Evolutionary conservation across 371 early-diverging fungal species (phyloP), one percentile per base, ranked within the genome.

Genomic region (Entomophthora muscae): DNA sequence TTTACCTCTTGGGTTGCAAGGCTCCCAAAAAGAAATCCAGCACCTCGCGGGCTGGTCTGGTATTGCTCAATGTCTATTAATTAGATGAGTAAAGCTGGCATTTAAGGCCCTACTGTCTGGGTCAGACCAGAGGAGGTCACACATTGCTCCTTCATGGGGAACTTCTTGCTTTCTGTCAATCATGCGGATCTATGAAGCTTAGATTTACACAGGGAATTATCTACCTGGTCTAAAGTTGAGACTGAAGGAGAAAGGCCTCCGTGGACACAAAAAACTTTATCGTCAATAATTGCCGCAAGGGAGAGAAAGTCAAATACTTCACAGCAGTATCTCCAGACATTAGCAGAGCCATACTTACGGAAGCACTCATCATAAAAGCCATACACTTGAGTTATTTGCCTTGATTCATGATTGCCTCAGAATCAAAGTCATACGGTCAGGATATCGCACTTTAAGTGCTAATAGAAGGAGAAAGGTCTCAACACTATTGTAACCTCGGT

Each of bases 361-460:
- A 93, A 76, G 73, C 98, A 98, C 71, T 99, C 99, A 72, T 99
- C 99, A 73, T 98, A 99, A 71, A 99, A 98, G 26, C 99, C 99
- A 74, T 99, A 99, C 13, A 98, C 98, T 77, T 98, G 95, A 1
- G 99, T 99, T 67, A 99, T 98, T 72, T 98, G 97, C 63, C 99
- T 78, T 65, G 89, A 88, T 75, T 99, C 99, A 73, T 99, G 99
- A 76, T 99, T 99, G 57, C 99, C 99, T 61, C 99, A 83, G 65
- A n/a, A 99, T 91, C 27, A 99, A 74, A 28, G 94, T 95, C 53
- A 99, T 95, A 66, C 92, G 78, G 71, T 94, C 93, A 10, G 95
- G 95, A 72, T 91, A 86, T 72, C 74, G 68, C 26, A 86, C 84
- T 78, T 99, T 99, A 1, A 98, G 78, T 2, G 97, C 96, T 22